Evolutionary conservation across 192 early-diverging fungal genomes (phyloP), one percentile per base, ranked within the genome.

Genomic region (Chytriomyces sp.): DNA sequence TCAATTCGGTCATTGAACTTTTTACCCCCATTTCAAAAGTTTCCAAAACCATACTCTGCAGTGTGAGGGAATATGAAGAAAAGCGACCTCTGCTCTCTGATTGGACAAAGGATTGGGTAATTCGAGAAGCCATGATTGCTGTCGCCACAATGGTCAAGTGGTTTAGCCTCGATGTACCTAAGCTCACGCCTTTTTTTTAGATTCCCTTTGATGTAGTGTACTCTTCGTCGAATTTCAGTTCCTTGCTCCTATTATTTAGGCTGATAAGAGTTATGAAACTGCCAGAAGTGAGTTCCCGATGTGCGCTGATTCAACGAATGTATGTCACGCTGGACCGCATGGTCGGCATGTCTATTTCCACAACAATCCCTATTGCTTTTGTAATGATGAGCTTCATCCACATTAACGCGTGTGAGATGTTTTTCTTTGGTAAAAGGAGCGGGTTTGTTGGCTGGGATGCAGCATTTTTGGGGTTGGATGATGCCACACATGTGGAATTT

Each of bases 361-460:
- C 39, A 64, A 31, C 49, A 10, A 64, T 64, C 25, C 62, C 62
- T 5, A 64, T 64, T 26, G 62, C 62, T 19, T 6, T 19, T 5
- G 39, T 19, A 12, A 64, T 64, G 62, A 44, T 64, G 22, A 44
- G 39, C 31, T 64, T 64, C 3, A 52, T 64, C 7, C 62, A 64
- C 62, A 39, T 52, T 14, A 64, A 64, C 28, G 17, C 62, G 5
- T 64, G 62, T 30, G 31, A 25, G 33, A 64, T 64, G 4, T 64
- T 37, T 28, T 49, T 31, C 33, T 19, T 5, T 44, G 62, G 62
- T 14, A 40, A 31, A 25, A 40, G 6, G 5, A 41, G 19, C 0
- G 39, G 39, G 12, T 64, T 64, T 44, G 62, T 64, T 5, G 62
- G 62, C n/a, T 64, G 62, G 62, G 62, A 44, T 28, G n/a, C 26